Evolutionary conservation across 495 filamentous ascomycete genomes (phyloP).

Genomic region (Friedmanniomyces endolithicus): DNA sequence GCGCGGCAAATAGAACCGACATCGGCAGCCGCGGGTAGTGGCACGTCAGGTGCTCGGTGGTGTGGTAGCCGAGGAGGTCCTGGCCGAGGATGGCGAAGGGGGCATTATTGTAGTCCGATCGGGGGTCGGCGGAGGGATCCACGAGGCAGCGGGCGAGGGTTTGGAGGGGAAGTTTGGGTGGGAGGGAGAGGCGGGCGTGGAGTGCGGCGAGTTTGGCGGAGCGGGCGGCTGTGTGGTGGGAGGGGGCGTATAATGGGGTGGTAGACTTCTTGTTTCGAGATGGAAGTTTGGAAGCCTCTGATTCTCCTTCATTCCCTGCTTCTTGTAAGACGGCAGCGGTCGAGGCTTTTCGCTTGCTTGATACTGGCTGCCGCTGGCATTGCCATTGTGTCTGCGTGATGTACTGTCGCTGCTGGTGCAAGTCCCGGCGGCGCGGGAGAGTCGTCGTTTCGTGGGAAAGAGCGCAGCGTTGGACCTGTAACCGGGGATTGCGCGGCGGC

Average conservation of each 20-base stretch:
- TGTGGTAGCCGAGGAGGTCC: conserved; percentile 72
- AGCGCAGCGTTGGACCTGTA: conserved; percentile 13
- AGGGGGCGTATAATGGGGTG: conserved; percentile 12
- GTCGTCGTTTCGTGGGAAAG: conserved; percentile 6
- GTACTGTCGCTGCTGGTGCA: conserved; percentile 7
- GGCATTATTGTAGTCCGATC: conserved; percentile 66
- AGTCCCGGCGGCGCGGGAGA: conserved; percentile 1
- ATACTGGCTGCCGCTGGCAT: background rate
- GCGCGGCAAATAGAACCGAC: conserved; percentile 65
- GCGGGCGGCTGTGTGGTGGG: conserved; percentile 36
- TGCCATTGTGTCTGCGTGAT: conserved; percentile 12
- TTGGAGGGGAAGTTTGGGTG: conserved; percentile 67
- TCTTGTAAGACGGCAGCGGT: background rate
- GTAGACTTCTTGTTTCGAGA: no score
- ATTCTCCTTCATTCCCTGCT: background rate
- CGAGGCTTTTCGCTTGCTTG: conserved; percentile 7
- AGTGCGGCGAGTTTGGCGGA: conserved; percentile 91
- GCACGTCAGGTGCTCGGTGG: conserved; percentile 72
- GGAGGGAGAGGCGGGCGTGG: conserved; percentile 78
- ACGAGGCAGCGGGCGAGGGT: conserved; percentile 77
- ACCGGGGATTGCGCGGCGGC: conserved; percentile 25
- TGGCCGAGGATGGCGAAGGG: conserved; percentile 70
- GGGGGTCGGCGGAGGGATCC: conserved; percentile 65
- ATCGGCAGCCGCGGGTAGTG: conserved; percentile 82
- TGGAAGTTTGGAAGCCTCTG: no score